Conservation (phyloP, 73 alveolate genomes). For the Uronychia binucleata region DNA sequence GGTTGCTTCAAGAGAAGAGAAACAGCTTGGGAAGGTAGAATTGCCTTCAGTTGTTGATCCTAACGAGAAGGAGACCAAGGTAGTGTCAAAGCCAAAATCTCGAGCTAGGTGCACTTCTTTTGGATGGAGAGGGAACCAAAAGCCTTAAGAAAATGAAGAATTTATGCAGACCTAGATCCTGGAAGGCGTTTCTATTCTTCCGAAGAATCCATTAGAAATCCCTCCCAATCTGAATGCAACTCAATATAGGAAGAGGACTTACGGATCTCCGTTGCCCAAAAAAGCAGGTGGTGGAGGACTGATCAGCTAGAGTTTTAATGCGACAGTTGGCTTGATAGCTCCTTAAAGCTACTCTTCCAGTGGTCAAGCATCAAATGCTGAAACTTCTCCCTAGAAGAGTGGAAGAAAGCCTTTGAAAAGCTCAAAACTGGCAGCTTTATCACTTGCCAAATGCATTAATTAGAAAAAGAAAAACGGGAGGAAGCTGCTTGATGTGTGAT, state of each 20-base stretch:
- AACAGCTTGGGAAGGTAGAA: background rate
- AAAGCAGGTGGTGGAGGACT: background rate
- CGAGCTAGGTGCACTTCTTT: background rate
- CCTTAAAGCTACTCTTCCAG: background rate
- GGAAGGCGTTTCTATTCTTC: background rate
- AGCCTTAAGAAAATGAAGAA: background rate
- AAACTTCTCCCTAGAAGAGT: background rate
- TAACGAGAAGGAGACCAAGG: background rate
- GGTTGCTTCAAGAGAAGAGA: background rate
- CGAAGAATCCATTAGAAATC: background rate
- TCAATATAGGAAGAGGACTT: background rate
- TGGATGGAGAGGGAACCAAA: background rate
- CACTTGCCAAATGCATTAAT: background rate
- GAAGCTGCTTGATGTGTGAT: background rate
- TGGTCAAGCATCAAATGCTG: background rate
- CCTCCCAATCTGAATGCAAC: background rate
- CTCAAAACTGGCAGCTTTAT: background rate
- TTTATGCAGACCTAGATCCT: background rate
- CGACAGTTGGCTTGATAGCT: background rate
- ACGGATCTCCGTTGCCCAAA: background rate
- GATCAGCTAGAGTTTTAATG: background rate
- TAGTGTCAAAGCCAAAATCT: background rate
- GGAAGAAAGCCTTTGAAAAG: background rate
- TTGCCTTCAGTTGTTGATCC: background rate
- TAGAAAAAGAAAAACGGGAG: background rate